Conservation (phyloP, 495 filamentous ascomycete species). For the Tuber calosporum region DNA sequence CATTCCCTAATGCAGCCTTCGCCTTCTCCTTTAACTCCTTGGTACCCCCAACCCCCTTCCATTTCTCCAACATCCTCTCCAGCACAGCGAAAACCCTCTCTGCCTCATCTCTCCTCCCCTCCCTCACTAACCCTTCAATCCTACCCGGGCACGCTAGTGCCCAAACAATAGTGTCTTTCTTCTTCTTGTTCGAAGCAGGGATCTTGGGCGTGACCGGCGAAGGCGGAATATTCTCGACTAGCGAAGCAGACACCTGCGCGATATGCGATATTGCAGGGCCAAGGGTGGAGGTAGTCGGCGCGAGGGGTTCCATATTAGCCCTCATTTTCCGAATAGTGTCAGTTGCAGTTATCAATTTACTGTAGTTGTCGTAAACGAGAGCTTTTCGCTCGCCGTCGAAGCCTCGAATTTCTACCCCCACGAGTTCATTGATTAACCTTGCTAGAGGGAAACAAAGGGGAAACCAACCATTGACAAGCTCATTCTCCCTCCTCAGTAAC, state of each 20-base stretch:
- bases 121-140: slow-evolving; percentile 47
- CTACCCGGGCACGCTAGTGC: slow-evolving; percentile 57
- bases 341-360: slow-evolving; percentile 86
- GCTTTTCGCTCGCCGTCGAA: slow-evolving; percentile 94
- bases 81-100: slow-evolving; percentile 56
- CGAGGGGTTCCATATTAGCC: slow-evolving; percentile 65
- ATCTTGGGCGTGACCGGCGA: slow-evolving; percentile 42
- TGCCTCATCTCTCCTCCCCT: slow-evolving; percentile 51
- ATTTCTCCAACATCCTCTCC: slow-evolving; percentile 46
- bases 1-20: slow-evolving; percentile 49
- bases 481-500: slow-evolving; percentile 57
- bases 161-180: slow-evolving; percentile 64
- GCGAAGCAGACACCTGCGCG: slow-evolving; percentile 62
- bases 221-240: slow-evolving; percentile 52
- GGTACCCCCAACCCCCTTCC: slow-evolving; percentile 56
- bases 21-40: slow-evolving; percentile 57
- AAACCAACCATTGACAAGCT: slow-evolving; percentile 50
- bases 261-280: slow-evolving; percentile 72
- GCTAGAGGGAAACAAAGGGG: neutral
- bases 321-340: slow-evolving; percentile 88
- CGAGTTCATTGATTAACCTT: neutral
- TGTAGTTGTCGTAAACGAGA: slow-evolving; percentile 96
- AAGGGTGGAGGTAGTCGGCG: slow-evolving; percentile 63
- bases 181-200: slow-evolving; percentile 47
- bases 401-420: slow-evolving; percentile 63